These are phyloP conservation scores for Phallus indusiatus DNA, from an alignment of 768 basidiomycete species.

Conservation along the genomic window DNA sequence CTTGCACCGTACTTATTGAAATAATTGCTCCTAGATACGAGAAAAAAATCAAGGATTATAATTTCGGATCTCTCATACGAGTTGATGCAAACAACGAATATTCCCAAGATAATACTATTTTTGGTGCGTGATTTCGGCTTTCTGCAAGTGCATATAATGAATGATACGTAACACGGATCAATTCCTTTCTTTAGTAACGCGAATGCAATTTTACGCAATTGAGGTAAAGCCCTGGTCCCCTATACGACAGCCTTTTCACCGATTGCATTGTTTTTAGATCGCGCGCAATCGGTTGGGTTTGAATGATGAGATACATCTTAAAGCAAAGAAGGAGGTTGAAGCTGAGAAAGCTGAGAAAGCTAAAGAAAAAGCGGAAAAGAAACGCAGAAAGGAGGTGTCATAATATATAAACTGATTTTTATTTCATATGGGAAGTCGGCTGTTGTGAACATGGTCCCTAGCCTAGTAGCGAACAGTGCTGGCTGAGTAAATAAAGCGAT, in stretches of 20 bases:
- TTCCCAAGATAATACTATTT: constrained; percentile 86
- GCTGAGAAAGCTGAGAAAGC: constrained; percentile 49
- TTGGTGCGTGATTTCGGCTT: constrained; percentile 45
- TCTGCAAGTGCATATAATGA: constrained; percentile 1
- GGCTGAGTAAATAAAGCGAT: too few species aligned
- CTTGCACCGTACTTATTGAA: background rate
- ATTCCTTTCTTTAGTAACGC: constrained; percentile 37
- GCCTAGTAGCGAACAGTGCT: too few species aligned
- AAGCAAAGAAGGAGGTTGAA: constrained; percentile 60
- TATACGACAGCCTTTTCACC: background rate
- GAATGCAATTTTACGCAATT: constrained; percentile 89
- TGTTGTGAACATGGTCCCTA: too few species aligned
- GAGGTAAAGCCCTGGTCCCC: constrained; percentile 43
- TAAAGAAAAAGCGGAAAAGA: constrained; percentile 29
- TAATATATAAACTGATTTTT: background rate
- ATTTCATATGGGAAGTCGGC: too few species aligned
- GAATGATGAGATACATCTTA: constrained; percentile 78
- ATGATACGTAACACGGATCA: background rate
- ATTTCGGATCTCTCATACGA: constrained; percentile 93
- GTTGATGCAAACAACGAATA: constrained; percentile 75
- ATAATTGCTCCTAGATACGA: constrained; percentile 52
- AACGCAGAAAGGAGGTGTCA: constrained; percentile 1
- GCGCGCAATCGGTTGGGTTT: constrained; percentile 84
- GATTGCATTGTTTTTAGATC: constrained; percentile 43
- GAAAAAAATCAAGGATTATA: constrained; percentile 84